These are phyloP conservation scores for Xylaria sp. DNA, from an alignment of 2,329 filamentous ascomycete species.

Conservation along the genomic window DNA sequence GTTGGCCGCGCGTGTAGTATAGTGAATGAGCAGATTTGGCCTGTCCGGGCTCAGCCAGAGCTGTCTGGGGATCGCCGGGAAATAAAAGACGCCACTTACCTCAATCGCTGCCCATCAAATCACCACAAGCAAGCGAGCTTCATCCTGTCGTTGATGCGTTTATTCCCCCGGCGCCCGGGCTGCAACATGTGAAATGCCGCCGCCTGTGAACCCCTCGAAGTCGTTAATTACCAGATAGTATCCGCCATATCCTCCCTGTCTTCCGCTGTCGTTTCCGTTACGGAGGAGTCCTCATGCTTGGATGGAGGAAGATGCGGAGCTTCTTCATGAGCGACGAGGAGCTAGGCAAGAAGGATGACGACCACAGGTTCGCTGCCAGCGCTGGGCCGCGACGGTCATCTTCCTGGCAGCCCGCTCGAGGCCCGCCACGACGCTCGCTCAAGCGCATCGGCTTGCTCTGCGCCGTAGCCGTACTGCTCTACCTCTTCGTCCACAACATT, in stretches of 20 bases:
- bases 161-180: constrained; percentile 20
- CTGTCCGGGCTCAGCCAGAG: not conserved
- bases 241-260: not conserved
- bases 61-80: not conserved
- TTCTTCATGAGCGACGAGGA: constrained; percentile 65
- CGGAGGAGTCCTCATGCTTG: constrained; percentile 42
- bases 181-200: constrained; percentile 43
- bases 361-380: constrained; percentile 54
- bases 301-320: constrained; percentile 56
- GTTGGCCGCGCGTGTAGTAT: not conserved
- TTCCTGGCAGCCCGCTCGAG: constrained; percentile 57
- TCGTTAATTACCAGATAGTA: constrained; percentile 26
- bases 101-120: constrained; percentile 3
- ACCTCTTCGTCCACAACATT: constrained; percentile 73
- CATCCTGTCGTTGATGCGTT: constrained; percentile 2
- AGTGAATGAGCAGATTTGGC: not conserved
- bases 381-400: constrained; percentile 47
- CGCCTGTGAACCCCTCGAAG: constrained; percentile 15
- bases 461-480: constrained; percentile 63
- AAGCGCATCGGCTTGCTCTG: constrained; percentile 63
- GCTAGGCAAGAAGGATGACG: constrained; percentile 70
- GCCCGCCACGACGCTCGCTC: constrained; percentile 63
- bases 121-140: constrained; percentile 12
- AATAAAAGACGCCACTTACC: not conserved
- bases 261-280: constrained; percentile 7